Conservation (phyloP, 1,139 yeast species). For the Kodamaea alishanica region DNA sequence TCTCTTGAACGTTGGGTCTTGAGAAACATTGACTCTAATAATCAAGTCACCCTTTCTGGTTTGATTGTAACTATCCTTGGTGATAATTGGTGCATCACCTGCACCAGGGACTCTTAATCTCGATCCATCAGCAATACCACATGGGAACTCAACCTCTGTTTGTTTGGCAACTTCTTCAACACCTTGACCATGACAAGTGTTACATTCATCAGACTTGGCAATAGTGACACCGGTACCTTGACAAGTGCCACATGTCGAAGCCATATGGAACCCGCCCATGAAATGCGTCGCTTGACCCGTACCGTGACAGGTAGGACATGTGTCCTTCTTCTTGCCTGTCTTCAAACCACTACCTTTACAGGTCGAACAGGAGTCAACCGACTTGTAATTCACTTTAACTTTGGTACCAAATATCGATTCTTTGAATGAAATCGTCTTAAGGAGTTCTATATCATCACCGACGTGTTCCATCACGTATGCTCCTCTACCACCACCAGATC, state of each 20-base stretch:
- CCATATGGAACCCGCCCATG: constrained; percentile 96
- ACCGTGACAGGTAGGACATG: constrained; percentile 89
- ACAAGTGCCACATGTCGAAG: constrained; percentile 86
- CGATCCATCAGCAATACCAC: constrained; percentile 85
- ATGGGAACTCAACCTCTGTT: constrained; percentile 79
- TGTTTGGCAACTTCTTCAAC: constrained; percentile 65
- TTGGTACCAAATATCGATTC: constrained; percentile 85
- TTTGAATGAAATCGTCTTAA: constrained; percentile 71
- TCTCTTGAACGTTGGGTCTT: constrained; percentile 69
- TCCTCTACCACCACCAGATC: constrained; percentile 31
- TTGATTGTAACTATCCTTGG: constrained; percentile 61
- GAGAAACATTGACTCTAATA: constrained; percentile 71
- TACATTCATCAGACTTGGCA: constrained; percentile 67
- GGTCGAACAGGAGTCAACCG: constrained; percentile 70
- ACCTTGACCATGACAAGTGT: constrained; percentile 85
- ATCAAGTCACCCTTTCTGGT: constrained; percentile 82
- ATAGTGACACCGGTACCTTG: constrained; percentile 84
- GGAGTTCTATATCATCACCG: constrained; percentile 85
- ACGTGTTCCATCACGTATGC: constrained; percentile 67
- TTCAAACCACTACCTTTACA: constrained; percentile 88
- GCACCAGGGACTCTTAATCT: constrained; percentile 80
- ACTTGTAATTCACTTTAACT: constrained; percentile 64
- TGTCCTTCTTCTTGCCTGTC: constrained; percentile 66
- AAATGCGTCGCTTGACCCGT: constrained; percentile 86
- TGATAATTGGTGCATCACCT: constrained; percentile 81